Percentiles rank a stretch among this genome's conserved stretches.
phyloP scores from a whole-genome alignment of 2,329 filamentous ascomycete species.

The Xylaria hypoxylon region DNA sequence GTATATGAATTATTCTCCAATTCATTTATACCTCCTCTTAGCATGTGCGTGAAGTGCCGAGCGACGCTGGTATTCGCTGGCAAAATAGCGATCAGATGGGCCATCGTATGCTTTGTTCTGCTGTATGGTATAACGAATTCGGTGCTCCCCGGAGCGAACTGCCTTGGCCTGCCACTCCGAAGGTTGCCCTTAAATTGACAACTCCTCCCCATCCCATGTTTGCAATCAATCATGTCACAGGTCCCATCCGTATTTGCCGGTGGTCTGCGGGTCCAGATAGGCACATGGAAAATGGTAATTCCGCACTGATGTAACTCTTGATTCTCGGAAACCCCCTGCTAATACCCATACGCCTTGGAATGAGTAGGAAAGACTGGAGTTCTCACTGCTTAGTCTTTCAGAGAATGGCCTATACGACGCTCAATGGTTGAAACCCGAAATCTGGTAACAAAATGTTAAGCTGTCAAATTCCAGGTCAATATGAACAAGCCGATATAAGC shows the following conservation, averaged over 20 bases:
- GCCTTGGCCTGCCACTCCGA: neutral
- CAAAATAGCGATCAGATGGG: constrained; percentile 31
- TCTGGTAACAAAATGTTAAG: constrained; percentile 35
- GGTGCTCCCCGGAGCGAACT: neutral
- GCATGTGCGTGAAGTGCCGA: constrained; percentile 19
- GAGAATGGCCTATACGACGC: neutral
- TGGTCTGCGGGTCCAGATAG: no score
- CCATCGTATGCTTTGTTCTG: constrained; percentile 13
- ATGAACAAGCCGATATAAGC: constrained; percentile 69
- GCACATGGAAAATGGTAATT: neutral
- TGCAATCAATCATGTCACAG: no score
- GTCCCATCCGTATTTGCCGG: no score
- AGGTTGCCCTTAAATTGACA: neutral
- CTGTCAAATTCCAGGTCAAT: constrained; percentile 62
- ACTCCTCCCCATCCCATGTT: neutral
- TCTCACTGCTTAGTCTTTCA: neutral
- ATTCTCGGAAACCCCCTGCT: neutral
- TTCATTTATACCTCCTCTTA: constrained; percentile 15
- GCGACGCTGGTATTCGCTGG: constrained; percentile 33
- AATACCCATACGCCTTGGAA: neutral
- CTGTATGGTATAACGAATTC: constrained; percentile 2
- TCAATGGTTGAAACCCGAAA: neutral
- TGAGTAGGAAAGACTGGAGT: neutral
- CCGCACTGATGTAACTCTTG: neutral
- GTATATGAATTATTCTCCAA: constrained; percentile 35